A percentile compares a stretch with the other conserved stretches of the same genome.
phyloP scores from a whole-genome alignment of 768 basidiomycete genomes.

The Suillus subaureus region DNA sequence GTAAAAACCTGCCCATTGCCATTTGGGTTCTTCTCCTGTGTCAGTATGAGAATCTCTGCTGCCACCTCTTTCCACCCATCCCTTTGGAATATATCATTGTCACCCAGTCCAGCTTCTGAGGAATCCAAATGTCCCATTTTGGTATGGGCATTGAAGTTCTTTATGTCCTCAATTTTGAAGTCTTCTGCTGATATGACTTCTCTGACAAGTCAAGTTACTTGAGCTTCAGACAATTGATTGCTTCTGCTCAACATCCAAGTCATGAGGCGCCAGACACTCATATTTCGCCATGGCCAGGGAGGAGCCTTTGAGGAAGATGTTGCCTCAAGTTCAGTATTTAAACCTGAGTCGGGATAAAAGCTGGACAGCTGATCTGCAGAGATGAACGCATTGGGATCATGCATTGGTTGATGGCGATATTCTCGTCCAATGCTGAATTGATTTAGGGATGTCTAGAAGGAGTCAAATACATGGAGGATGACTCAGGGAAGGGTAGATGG shows the following conservation, averaged over 20 bases:
- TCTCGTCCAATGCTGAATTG: slow-evolving; percentile 16
- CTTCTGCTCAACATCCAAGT: slow-evolving; percentile 17
- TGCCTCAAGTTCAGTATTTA: neutral
- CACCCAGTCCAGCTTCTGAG: slow-evolving; percentile 7
- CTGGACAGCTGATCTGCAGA: slow-evolving; percentile 2
- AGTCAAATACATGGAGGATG: slow-evolving; percentile 19
- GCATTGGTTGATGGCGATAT: slow-evolving; percentile 14
- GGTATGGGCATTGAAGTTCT: slow-evolving; percentile 17
- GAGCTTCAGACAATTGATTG: slow-evolving; percentile 10
- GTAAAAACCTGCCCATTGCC: slow-evolving; percentile 22
- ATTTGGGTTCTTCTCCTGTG: slow-evolving; percentile 15
- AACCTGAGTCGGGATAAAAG: neutral
- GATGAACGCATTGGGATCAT: neutral
- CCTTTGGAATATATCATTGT: neutral
- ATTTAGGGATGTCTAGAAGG: slow-evolving; percentile 16
- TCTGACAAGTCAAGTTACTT: slow-evolving; percentile 12
- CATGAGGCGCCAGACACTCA: slow-evolving; percentile 17
- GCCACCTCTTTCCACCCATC: slow-evolving; percentile 18
- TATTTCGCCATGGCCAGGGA: slow-evolving; percentile 19
- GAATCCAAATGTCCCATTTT: slow-evolving; percentile 14
- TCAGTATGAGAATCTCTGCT: slow-evolving; percentile 33
- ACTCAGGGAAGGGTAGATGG: slow-evolving; percentile 9
- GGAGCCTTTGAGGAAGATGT: neutral
- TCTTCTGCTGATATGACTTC: slow-evolving; percentile 10
- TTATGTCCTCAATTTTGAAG: slow-evolving; percentile 16